Percentiles rank a stretch among this genome's conserved stretches.
phyloP scores from a whole-genome alignment of 306 rosid genomes.

The Macrotyloma uniflorum region DNA sequence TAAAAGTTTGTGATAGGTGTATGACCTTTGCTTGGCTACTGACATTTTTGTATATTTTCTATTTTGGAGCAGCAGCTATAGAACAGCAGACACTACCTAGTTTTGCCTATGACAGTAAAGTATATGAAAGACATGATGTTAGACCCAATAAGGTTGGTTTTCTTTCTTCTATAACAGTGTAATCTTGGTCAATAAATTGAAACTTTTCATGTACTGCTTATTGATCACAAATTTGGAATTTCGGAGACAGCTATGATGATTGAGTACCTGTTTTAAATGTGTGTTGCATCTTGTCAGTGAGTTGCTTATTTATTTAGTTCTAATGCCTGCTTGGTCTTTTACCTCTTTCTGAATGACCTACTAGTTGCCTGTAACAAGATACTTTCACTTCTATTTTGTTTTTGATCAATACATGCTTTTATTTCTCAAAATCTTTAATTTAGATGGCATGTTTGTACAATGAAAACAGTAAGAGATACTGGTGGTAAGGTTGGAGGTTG shows the following conservation, averaged over 20 bases:
- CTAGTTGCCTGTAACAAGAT: slow-evolving; percentile 20
- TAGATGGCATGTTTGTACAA: background rate
- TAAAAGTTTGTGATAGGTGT: slow-evolving; percentile 23
- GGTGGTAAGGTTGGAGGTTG: slow-evolving; percentile 24
- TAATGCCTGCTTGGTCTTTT: background rate
- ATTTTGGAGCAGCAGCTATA: slow-evolving; percentile 50
- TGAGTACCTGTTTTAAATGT: slow-evolving; percentile 4
- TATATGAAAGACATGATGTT: slow-evolving; percentile 64
- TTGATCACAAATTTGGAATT: background rate
- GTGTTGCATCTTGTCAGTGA: slow-evolving; percentile 10
- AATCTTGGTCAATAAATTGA: slow-evolving; percentile 28
- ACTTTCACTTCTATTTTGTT: background rate
- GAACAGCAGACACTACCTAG: slow-evolving; percentile 75
- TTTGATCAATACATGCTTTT: background rate
- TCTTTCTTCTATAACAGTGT: slow-evolving; percentile 35
- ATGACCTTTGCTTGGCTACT: slow-evolving; percentile 37
- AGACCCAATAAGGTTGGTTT: slow-evolving; percentile 72
- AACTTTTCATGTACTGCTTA: slow-evolving; percentile 29
- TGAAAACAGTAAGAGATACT: background rate
- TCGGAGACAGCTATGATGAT: slow-evolving; percentile 22
- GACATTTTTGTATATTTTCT: slow-evolving; percentile 32
- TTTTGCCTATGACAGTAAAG: slow-evolving; percentile 60
- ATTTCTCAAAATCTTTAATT: background rate
- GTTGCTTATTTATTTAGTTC: slow-evolving; percentile 3
- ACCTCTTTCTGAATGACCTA: slow-evolving; percentile 15